Evolutionary conservation across 129 eudicot genomes (phyloP).

Genomic region (Chrysanthemum seticuspe): DNA sequence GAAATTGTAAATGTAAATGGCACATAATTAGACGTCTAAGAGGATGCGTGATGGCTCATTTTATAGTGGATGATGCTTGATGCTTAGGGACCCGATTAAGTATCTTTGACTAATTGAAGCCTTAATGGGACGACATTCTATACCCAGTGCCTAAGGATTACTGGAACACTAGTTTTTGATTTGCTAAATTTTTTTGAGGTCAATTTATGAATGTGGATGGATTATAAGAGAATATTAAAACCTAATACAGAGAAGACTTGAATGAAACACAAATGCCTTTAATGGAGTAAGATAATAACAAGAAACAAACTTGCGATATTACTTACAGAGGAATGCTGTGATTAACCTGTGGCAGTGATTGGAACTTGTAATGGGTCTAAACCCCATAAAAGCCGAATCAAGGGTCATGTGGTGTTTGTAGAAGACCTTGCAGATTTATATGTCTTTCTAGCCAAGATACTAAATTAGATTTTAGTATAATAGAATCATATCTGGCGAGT

Average conservation of each 20-base stretch:
- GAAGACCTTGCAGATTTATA: no score
- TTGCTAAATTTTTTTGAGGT: neutral
- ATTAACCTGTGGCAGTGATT: no score
- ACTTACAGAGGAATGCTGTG: no score
- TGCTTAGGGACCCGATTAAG: slow-evolving; percentile 9
- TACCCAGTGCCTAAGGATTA: slow-evolving; percentile 8
- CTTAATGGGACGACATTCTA: slow-evolving; percentile 6
- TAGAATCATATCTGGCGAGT: no score
- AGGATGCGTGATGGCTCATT: neutral
- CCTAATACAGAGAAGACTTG: neutral
- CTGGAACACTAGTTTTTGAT: slow-evolving; percentile 11
- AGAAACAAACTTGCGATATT: neutral
- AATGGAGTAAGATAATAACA: neutral
- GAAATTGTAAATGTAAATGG: neutral
- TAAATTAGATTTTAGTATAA: no score
- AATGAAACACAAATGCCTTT: neutral
- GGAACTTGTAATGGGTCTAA: no score
- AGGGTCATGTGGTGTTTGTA: no score
- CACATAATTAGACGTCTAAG: neutral
- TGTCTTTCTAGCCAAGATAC: no score
- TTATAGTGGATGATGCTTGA: neutral
- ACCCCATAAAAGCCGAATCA: no score
- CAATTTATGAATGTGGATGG: slow-evolving; percentile 1
- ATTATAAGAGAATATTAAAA: neutral
- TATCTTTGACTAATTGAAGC: slow-evolving; percentile 1